Percentiles rank a stretch among this genome's conserved stretches.
phyloP scores from a whole-genome alignment of 1,139 yeast genomes.

The Hyphopichia khmerensis region DNA sequence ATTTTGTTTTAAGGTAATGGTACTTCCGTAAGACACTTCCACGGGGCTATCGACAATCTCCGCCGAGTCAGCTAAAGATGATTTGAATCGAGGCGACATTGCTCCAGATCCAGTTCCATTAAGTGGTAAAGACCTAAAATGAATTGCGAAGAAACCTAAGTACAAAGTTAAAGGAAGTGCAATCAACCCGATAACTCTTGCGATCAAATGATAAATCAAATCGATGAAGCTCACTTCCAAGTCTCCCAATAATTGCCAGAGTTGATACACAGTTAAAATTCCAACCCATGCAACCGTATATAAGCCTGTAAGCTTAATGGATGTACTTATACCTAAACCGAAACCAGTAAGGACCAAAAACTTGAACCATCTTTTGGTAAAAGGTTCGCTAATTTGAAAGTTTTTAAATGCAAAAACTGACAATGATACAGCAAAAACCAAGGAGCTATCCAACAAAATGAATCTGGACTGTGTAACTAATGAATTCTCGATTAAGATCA shows the following conservation, averaged over 20 bases:
- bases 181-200: constrained; percentile 35
- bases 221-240: constrained; percentile 31
- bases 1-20: constrained; percentile 65
- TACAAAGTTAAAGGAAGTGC: constrained; percentile 53
- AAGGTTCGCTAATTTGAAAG: constrained; percentile 33
- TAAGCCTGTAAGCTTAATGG: constrained; percentile 56
- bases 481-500: constrained; percentile 55
- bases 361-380: constrained; percentile 45
- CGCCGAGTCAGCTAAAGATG: constrained; percentile 44
- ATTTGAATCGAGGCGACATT: constrained; percentile 60
- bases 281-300: constrained; percentile 54
- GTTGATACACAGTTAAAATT: constrained; percentile 34
- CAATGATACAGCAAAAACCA: constrained; percentile 45
- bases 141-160: constrained; percentile 46
- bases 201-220: constrained; percentile 30
- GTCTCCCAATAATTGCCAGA: constrained; percentile 65
- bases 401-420: constrained; percentile 45
- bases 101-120: constrained; percentile 52
- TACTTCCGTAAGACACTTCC: constrained; percentile 62
- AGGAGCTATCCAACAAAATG: constrained; percentile 51
- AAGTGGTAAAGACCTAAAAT: constrained; percentile 46
- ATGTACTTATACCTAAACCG: constrained; percentile 50
- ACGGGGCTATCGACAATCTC: constrained; percentile 38
- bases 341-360: constrained; percentile 45
- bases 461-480: constrained; percentile 50